Evolutionary conservation across 2,329 filamentous ascomycete genomes (phyloP).

Genomic region (Grosmannia penicillata): DNA sequence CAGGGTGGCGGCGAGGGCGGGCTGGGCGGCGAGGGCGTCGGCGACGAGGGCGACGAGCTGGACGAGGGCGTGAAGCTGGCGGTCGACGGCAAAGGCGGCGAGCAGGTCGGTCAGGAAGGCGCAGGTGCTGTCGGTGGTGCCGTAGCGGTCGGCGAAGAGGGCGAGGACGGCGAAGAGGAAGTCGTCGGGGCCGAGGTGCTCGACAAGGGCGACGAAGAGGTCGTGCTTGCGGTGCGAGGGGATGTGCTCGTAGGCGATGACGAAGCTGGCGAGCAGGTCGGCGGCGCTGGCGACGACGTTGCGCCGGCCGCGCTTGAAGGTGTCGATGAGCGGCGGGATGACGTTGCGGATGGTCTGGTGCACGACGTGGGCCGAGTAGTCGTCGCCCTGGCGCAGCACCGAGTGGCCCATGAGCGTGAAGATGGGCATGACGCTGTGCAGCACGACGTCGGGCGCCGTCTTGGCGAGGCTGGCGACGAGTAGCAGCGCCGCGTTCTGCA

Average conservation of each 20-base stretch:
- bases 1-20: slow-evolving; percentile 55
- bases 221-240: slow-evolving; percentile 70
- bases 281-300: slow-evolving; percentile 67
- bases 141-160: slow-evolving; percentile 83
- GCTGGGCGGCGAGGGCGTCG: slow-evolving; percentile 64
- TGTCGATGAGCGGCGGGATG: slow-evolving; percentile 78
- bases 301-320: slow-evolving; percentile 67
- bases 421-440: slow-evolving; percentile 97
- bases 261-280: slow-evolving; percentile 88
- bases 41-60: slow-evolving; percentile 61
- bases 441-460: slow-evolving; percentile 75
- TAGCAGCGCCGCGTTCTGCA: slow-evolving; percentile 82
- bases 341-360: slow-evolving; percentile 91
- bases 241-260: slow-evolving; percentile 91
- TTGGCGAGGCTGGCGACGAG: slow-evolving; percentile 77
- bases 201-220: slow-evolving; percentile 71
- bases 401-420: slow-evolving; percentile 97
- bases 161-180: slow-evolving; percentile 78
- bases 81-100: slow-evolving; percentile 54
- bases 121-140: slow-evolving; percentile 56
- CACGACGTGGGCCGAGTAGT: slow-evolving; percentile 93
- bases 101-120: slow-evolving; percentile 65
- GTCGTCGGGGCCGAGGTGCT: slow-evolving; percentile 72
- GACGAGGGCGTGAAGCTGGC: slow-evolving; percentile 65
- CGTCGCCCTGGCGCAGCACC: slow-evolving; percentile 81